Conservation (phyloP, 129 eudicot genomes). For the Flaveria ramosissima region DNA sequence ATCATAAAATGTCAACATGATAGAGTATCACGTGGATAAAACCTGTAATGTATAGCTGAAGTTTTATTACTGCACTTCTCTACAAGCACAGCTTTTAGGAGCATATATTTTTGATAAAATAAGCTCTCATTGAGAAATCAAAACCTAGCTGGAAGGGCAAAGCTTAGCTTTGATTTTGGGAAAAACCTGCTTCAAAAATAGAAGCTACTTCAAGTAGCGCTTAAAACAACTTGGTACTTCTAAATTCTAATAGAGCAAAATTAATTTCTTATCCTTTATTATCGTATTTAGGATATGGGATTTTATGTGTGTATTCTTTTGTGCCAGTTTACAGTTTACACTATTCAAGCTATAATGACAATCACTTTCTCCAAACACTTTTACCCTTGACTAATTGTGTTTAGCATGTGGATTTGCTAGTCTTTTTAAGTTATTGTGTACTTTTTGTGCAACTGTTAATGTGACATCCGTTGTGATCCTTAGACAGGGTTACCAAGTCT, state of each 20-base stretch:
- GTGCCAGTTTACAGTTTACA: neutral
- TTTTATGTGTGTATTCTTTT: neutral
- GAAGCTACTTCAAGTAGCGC: neutral
- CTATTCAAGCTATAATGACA: neutral
- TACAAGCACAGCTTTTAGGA: neutral
- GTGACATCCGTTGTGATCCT: conserved; percentile 39
- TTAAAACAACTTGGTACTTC: neutral
- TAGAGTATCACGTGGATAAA: neutral
- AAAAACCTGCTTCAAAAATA: neutral
- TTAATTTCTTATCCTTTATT: neutral
- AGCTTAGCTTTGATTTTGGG: neutral
- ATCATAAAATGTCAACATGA: neutral
- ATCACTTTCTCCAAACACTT: neutral
- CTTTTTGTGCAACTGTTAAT: conserved; percentile 25
- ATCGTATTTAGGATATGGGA: neutral
- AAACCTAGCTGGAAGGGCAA: neutral
- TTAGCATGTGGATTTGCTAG: neutral
- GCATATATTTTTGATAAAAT: neutral
- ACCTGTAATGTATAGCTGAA: neutral
- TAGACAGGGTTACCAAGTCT: conserved; percentile 94
- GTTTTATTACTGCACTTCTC: neutral
- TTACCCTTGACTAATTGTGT: neutral
- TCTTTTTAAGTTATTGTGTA: conserved; percentile 3
- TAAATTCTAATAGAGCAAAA: neutral
- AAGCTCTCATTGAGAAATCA: neutral